Evolutionary conservation across 352 stramenopile genomes (phyloP), one percentile per base, ranked within the genome.

Genomic region (Pythium utonaiense): DNA sequence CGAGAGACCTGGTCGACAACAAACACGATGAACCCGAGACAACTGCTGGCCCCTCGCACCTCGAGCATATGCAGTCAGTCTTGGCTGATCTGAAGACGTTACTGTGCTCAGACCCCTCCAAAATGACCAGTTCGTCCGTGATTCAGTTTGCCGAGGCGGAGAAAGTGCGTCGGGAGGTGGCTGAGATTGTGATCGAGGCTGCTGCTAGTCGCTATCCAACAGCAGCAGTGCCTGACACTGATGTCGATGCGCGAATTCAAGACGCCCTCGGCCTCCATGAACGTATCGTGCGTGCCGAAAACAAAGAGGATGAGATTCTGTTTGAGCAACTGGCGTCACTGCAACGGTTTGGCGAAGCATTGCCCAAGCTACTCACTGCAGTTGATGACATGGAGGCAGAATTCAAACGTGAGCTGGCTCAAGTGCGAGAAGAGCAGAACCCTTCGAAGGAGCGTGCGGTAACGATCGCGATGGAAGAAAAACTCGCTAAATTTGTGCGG

Each of bases 401-500:
- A 17, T 86, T 89, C 13, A 66, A 67, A 27, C 30, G 27, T 3
- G 73, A 89, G 52, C 17, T 88, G 6, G 44, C 62, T 21, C 56
- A 71, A 22, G 21, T 83, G 17, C 62, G 67, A 17, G 73, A 89
- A 31, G 77, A 89, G 57, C 71, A 87, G 50, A 89, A 87, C 22
- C 77, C 77, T 1, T 72, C 77, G 0, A 87, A 87, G 44, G 75
- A 84, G 36, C 70, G 67, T 10, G 56, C 53, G 7, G 47, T 79
- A 2, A 66, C 71, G 27, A 49, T 67, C 16, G 64, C 83, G 45
- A 84, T 83, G 64, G 67, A 78, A 41, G 40, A 69, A 17, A 49
- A 41, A 5, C 21, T 64, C 2, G 41, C 9, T 8, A 27, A 64
- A 17, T 44, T 64, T 25, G 9, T 64, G 2, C 30, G 41, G 14